phyloP scores from a whole-genome alignment of 768 basidiomycete species.

The Leccinum boreale region DNA sequence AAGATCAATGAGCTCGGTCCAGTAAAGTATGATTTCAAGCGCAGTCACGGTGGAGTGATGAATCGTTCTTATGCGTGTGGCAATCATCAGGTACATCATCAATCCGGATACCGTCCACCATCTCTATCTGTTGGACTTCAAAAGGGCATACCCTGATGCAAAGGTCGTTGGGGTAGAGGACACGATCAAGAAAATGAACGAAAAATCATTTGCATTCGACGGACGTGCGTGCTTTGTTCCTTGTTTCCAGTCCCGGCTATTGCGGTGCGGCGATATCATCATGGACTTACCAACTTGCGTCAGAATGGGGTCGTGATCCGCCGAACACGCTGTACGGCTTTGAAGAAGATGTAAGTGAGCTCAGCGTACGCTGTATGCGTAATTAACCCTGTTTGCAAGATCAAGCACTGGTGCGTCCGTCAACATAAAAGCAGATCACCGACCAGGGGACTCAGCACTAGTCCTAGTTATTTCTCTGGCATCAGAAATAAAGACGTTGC shows the following conservation, averaged over 20 bases:
- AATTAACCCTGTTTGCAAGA: conserved; percentile 27
- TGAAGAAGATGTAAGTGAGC: conserved; percentile 56
- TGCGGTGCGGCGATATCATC: background rate
- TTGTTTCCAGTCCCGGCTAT: background rate
- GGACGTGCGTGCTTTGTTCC: conserved; percentile 46
- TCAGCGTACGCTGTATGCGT: background rate
- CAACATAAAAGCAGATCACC: background rate
- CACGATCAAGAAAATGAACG: conserved; percentile 48
- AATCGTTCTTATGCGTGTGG: background rate
- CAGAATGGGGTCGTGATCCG: conserved; percentile 63
- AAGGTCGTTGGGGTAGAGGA: conserved; percentile 68
- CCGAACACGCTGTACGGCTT: conserved; percentile 70
- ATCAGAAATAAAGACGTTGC: conserved; percentile 79
- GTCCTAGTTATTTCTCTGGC: conserved; percentile 61
- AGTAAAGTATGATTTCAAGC: conserved; percentile 47
- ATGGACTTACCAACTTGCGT: background rate
- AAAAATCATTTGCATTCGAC: conserved; percentile 53
- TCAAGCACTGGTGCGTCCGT: conserved; percentile 45
- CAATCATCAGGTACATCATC: conserved; percentile 48
- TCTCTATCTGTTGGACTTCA: conserved; percentile 60
- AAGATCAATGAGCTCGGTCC: conserved; percentile 63
- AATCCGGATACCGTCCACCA: conserved; percentile 58
- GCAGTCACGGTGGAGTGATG: background rate
- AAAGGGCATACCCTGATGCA: conserved; percentile 66
- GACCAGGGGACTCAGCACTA: background rate